Base-by-base conservation (phyloP, 2,329 filamentous ascomycete genomes). In the Cordyceps farinosa region DNA sequence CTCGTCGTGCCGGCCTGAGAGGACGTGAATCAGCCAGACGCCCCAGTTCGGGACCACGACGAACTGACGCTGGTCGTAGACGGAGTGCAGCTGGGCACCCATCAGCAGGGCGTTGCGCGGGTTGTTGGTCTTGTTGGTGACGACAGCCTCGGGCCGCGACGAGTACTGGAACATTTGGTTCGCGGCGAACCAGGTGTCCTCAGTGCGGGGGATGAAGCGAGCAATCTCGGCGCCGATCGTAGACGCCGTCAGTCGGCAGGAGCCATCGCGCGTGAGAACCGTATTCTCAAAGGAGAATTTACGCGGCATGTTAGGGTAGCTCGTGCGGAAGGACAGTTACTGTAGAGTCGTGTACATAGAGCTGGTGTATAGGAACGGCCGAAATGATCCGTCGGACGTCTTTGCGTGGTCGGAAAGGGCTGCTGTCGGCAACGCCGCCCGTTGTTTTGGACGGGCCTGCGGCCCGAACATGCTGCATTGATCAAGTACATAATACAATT, bases 91-190 rank as follows among this genome's bases (percentile, higher is more conserved):
- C 34, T 54, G 52, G 34, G 34, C 22, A n/a, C 52, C 32, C 36
- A 54, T 38, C 11, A 54, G 36, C 36, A 54, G 40, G n/a, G 52
- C 34, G 36, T 54, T 54, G 32, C 22, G n/a, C 30, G 34, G n/a
- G 7, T 54, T 29, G 34, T 54, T 40, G 22, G 52, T 42, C 22
- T 40, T 54, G 52, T 54, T 54, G 3, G 52, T 42, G 52, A 29
- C 7, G 17, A 54, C n/a, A 29, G 36, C 52, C 52, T 54, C 36
- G 22, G 36, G 52, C n/a, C 36, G 52, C 22, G 52, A 54, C 36
- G 34, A 29, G 36, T 54, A 54, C 36, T 54, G 52, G n/a, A 54
- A 13, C 52, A 54, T 42, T 54, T 54, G 52, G 13, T 54, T 54
- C 34, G 17, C 52, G 22, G 52, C 52, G 52, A 54, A 54, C 52